Percentiles rank a stretch among this genome's conserved stretches.
Evolutionary conservation across 352 stramenopile species (phyloP).

Genomic region (Peronospora farinosa): DNA sequence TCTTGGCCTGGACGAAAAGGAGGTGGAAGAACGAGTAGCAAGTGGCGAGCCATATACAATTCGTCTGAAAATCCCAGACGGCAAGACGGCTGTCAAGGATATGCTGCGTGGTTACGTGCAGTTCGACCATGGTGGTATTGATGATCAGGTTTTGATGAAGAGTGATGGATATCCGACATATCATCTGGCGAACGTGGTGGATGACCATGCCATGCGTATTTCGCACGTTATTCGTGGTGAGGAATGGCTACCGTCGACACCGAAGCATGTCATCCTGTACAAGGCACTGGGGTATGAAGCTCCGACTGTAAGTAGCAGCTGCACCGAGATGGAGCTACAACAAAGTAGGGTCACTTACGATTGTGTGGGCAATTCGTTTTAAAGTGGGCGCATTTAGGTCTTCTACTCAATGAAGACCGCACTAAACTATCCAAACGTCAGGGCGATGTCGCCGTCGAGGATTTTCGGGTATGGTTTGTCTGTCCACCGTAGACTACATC

Average conservation of each 20-base stretch:
- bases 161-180: slow-evolving; percentile 91
- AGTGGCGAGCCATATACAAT: slow-evolving; percentile 88
- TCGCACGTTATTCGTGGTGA: slow-evolving; percentile 97
- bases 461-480: slow-evolving; percentile 85
- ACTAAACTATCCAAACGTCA: slow-evolving; percentile 98
- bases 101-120: slow-evolving; percentile 91
- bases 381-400: slow-evolving; percentile 84
- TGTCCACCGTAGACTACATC: not conserved
- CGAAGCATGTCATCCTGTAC: slow-evolving; percentile 89
- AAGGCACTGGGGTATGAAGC: slow-evolving; percentile 75
- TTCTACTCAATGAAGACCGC: slow-evolving; percentile 96
- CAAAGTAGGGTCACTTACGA: slow-evolving; percentile 3
- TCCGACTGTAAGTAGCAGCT: slow-evolving; percentile 36
- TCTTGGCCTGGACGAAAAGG: slow-evolving; percentile 85
- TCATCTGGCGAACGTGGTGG: slow-evolving; percentile 91
- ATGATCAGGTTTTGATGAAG: slow-evolving; percentile 91
- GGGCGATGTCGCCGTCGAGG: slow-evolving; percentile 94
- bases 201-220: slow-evolving; percentile 96
- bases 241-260: slow-evolving; percentile 89
- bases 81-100: slow-evolving; percentile 93
- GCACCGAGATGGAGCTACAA: not conserved
- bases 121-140: slow-evolving; percentile 84
- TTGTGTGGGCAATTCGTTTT: not conserved
- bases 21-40: slow-evolving; percentile 86
- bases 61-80: slow-evolving; percentile 91